Evolutionary conservation across 192 early-diverging fungal species (phyloP).

Genomic region (Allomyces macrogynus): DNA sequence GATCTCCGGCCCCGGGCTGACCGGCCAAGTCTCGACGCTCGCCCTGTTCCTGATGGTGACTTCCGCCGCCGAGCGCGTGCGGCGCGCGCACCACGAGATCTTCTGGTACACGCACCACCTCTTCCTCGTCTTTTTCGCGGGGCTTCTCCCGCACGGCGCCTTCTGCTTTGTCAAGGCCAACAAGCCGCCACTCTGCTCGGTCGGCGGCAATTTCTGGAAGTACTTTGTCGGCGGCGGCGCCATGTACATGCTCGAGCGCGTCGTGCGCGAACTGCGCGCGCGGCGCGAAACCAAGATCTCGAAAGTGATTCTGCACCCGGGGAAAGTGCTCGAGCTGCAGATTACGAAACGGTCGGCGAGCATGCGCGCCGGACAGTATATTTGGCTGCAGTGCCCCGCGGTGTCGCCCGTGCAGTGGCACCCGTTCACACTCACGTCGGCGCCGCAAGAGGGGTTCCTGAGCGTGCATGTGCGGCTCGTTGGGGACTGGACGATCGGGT

Average conservation of each 20-base stretch:
- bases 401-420: slow-evolving; percentile 57
- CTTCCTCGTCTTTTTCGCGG: slow-evolving; percentile 65
- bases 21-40: slow-evolving; percentile 54
- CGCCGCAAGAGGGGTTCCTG: slow-evolving; percentile 54
- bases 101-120: slow-evolving; percentile 81
- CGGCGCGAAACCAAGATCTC: slow-evolving; percentile 42
- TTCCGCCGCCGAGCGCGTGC: slow-evolving; percentile 37
- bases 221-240: slow-evolving; percentile 32
- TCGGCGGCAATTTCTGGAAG: slow-evolving; percentile 23
- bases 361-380: slow-evolving; percentile 56
- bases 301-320: slow-evolving; percentile 66
- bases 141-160: slow-evolving; percentile 53
- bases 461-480: slow-evolving; percentile 53
- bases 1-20: slow-evolving; percentile 52
- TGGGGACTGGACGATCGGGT: slow-evolving; percentile 52
- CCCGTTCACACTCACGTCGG: slow-evolving; percentile 64
- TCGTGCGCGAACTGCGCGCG: slow-evolving; percentile 49
- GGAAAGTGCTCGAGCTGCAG: slow-evolving; percentile 66
- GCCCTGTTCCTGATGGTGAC: slow-evolving; percentile 59
- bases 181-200: slow-evolving; percentile 14
- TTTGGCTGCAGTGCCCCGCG: slow-evolving; percentile 54
- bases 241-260: slow-evolving; percentile 48
- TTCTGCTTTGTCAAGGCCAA: slow-evolving; percentile 65
- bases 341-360: slow-evolving; percentile 39
- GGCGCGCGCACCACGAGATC: slow-evolving; percentile 41